phyloP scores from a whole-genome alignment of 192 early-diverging fungal species.

The Entomortierella chlamydospora region DNA sequence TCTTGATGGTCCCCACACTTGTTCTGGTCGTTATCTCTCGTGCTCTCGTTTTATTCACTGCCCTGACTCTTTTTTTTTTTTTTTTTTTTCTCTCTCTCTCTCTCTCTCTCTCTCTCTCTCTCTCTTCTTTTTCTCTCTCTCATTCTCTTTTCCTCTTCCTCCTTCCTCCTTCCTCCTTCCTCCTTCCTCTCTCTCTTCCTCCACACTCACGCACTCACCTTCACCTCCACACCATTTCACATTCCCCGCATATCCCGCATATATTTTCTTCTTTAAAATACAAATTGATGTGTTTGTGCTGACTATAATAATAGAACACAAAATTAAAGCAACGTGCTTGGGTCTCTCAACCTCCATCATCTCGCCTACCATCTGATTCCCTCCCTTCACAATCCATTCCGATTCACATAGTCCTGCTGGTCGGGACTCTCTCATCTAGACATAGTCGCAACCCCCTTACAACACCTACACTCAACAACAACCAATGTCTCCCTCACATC shows the following conservation, averaged over 20 bases:
- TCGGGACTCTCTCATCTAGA: conserved; percentile 12
- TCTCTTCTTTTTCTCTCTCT: conserved; percentile 1
- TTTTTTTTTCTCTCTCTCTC: neutral
- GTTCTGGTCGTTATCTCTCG: no score
- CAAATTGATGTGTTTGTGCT: neutral
- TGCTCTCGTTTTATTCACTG: neutral
- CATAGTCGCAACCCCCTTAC: conserved; percentile 32
- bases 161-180: conserved; percentile 1
- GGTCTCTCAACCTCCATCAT: neutral
- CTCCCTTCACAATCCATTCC: neutral
- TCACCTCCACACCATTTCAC: neutral
- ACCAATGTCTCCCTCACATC: conserved; percentile 15
- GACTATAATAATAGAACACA: no score
- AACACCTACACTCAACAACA: conserved; percentile 6
- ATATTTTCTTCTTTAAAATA: neutral
- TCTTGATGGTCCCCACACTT: no score
- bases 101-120: neutral
- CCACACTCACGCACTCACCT: neutral
- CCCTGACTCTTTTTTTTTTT: neutral
- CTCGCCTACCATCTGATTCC: conserved; percentile 1
- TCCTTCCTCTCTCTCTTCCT: conserved; percentile 2
- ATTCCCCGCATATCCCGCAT: neutral
- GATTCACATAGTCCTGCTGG: conserved; percentile 27
- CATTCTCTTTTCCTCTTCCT: conserved; percentile 4
- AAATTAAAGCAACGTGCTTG: neutral